Percentiles rank a stretch among this genome's conserved stretches.
These are phyloP conservation scores for Coemansia guatemalensis DNA, from an alignment of 192 early-diverging fungal species.

Conservation along the genomic window DNA sequence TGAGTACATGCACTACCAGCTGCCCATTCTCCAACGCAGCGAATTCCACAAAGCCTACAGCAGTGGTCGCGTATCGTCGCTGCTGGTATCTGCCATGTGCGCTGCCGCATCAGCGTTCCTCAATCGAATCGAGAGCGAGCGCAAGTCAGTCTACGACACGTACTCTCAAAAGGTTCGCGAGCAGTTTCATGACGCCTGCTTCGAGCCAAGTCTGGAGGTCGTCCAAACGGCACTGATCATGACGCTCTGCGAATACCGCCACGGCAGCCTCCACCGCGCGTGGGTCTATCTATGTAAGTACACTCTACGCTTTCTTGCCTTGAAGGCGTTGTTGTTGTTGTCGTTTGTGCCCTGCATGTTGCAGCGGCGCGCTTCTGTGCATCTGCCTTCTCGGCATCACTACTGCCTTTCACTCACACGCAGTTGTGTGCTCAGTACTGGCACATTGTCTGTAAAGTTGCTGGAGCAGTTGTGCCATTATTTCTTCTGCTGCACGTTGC, in stretches of 20 bases:
- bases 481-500: background rate
- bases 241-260: slow-evolving; percentile 55
- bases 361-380: background rate
- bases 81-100: slow-evolving; percentile 51
- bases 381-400: background rate
- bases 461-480: background rate
- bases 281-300: slow-evolving; percentile 57
- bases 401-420: background rate
- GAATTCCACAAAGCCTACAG: slow-evolving; percentile 28
- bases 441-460: background rate
- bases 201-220: slow-evolving; percentile 51
- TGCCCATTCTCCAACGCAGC: slow-evolving; percentile 42
- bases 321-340: background rate
- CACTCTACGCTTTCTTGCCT: background rate
- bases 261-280: slow-evolving; percentile 46
- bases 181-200: slow-evolving; percentile 53
- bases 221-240: slow-evolving; percentile 55
- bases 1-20: slow-evolving; percentile 45
- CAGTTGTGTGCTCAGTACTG: background rate
- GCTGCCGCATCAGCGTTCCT: slow-evolving; percentile 48
- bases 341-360: slow-evolving; percentile 12
- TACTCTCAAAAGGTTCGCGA: slow-evolving; percentile 53
- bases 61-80: slow-evolving; percentile 16
- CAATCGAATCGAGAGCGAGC: slow-evolving; percentile 52
- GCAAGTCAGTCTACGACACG: slow-evolving; percentile 39